Evolutionary conservation across 1,284 basidiomycete genomes (phyloP).

Genomic region (Cutaneotrichosporon cyanovorans): DNA sequence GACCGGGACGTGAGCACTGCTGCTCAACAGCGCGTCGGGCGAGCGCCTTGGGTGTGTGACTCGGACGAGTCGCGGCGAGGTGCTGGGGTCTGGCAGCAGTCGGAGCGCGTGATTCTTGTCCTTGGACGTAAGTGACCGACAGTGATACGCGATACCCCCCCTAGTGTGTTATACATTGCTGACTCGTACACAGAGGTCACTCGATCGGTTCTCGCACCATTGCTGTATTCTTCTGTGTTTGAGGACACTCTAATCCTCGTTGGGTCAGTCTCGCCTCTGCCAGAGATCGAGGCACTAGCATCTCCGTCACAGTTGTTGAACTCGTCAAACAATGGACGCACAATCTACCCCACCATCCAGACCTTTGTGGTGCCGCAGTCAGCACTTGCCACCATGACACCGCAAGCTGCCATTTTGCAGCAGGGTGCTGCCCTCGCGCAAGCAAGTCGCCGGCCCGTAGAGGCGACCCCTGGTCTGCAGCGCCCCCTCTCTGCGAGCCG

Average conservation of each 20-base stretch:
- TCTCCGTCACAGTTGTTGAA: slow-evolving; percentile 29
- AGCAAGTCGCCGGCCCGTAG: slow-evolving; percentile 13
- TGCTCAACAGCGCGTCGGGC: slow-evolving; percentile 3
- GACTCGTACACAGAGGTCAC: slow-evolving; percentile 18
- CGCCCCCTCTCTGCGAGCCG: no score
- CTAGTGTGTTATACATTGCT: background rate
- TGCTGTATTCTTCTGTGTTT: slow-evolving; percentile 31
- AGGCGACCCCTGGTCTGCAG: background rate
- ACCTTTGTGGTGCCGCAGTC: slow-evolving; percentile 18
- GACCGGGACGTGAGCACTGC: background rate
- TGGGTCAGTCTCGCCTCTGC: slow-evolving; percentile 20
- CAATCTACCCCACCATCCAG: slow-evolving; percentile 32
- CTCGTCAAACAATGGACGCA: slow-evolving; percentile 11
- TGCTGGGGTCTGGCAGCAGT: slow-evolving; percentile 22
- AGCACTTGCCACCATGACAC: slow-evolving; percentile 8
- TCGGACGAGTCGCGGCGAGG: slow-evolving; percentile 20
- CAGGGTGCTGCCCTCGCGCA: slow-evolving; percentile 23
- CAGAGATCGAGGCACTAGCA: slow-evolving; percentile 30
- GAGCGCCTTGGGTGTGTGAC: slow-evolving; percentile 30
- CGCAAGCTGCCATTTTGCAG: slow-evolving; percentile 22
- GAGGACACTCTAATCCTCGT: slow-evolving; percentile 31
- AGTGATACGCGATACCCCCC: slow-evolving; percentile 2
- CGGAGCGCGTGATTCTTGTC: slow-evolving; percentile 26
- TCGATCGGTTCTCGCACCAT: slow-evolving; percentile 22
- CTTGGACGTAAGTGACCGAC: slow-evolving; percentile 25